phyloP scores from a whole-genome alignment of 2,329 filamentous ascomycete species.

The Sporothrix phasma region DNA sequence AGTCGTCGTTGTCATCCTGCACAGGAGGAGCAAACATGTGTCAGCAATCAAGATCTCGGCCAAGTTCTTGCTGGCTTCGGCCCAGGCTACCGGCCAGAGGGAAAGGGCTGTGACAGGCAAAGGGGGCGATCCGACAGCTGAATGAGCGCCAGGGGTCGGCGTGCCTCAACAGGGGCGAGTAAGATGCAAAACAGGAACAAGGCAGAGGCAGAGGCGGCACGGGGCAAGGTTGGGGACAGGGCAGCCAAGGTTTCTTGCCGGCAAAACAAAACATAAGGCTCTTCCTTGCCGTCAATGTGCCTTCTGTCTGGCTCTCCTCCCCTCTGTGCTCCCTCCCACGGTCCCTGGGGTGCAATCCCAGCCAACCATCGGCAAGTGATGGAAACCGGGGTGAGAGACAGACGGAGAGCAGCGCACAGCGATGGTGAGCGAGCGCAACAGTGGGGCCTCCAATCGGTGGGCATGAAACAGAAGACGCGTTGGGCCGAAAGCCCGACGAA shows the following conservation, averaged over 20 bases:
- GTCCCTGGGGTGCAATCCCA: background rate
- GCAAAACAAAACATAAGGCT: constrained; percentile 6
- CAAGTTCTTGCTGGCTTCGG: background rate
- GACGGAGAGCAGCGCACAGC: background rate
- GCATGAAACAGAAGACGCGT: constrained; percentile 19
- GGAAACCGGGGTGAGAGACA: background rate
- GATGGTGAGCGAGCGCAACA: constrained; percentile 3
- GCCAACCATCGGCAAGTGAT: constrained; percentile 10
- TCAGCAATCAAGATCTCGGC: background rate
- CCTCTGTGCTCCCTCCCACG: background rate
- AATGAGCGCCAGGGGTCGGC: background rate
- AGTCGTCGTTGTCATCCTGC: constrained; percentile 74
- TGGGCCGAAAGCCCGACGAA: constrained; percentile 13
- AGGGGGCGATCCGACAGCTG: constrained; percentile 11
- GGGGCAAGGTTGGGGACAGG: background rate
- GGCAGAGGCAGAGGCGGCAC: background rate
- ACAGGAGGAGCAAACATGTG: background rate
- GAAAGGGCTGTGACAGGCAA: background rate
- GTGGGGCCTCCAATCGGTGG: constrained; percentile 14
- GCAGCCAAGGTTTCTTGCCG: background rate
- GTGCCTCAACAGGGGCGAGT: background rate
- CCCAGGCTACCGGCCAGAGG: background rate
- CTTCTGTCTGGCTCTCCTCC: background rate
- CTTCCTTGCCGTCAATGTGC: background rate
- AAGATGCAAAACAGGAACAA: background rate